Percentiles rank a stretch among this genome's conserved stretches.
These are phyloP conservation scores for Coemansia sp. DNA, from an alignment of 192 early-diverging fungal species.

Conservation along the genomic window DNA sequence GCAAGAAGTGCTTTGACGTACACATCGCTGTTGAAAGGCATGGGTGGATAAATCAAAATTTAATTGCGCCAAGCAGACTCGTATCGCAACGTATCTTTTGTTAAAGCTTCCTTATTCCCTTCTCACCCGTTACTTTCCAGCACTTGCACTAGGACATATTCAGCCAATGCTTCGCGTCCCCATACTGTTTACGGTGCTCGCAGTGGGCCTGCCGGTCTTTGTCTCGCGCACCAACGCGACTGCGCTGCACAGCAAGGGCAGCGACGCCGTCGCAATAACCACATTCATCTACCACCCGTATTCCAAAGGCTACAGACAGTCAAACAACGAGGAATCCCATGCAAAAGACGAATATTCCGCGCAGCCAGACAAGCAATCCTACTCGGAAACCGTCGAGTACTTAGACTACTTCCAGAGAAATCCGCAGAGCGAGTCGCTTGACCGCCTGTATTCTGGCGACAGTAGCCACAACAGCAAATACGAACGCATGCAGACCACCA, in stretches of 20 bases:
- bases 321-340: too few species aligned
- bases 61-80: too few species aligned
- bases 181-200: background rate
- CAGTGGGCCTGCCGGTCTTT: conserved; percentile 2
- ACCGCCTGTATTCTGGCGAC: background rate
- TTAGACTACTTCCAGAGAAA: background rate
- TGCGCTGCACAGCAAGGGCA: background rate
- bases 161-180: background rate
- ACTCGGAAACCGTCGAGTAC: conserved; percentile 2
- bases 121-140: background rate
- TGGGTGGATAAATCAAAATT: too few species aligned
- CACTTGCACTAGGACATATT: background rate
- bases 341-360: background rate
- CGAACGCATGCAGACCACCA: background rate
- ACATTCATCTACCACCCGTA: conserved; percentile 1
- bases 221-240: background rate
- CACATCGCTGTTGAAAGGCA: too few species aligned
- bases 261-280: background rate
- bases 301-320: background rate
- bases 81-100: background rate
- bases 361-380: background rate
- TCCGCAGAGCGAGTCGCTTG: background rate
- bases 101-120: background rate
- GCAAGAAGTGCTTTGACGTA: too few species aligned
- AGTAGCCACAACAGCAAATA: background rate